Base-by-base conservation (phyloP, 2,329 filamentous ascomycete genomes). In the Colletotrichum kahawae region DNA sequence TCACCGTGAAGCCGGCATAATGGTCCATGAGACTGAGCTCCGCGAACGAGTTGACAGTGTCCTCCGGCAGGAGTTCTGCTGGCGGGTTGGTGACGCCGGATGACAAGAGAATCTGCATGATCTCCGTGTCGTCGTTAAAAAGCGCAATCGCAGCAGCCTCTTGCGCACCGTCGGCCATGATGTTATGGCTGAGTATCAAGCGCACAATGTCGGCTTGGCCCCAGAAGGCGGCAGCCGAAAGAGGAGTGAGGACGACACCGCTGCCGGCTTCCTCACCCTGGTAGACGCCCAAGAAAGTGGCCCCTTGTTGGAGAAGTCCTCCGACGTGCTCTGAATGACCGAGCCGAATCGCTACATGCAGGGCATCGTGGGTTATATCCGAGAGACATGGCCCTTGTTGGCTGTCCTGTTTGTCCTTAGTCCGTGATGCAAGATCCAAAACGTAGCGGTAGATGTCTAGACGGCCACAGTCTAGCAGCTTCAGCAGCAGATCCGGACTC, bases 221-320 rank as follows among this genome's bases (percentile, higher is more conserved):
- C 81, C 81, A 82, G 16, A 77, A 77, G 5, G 80, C 78, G 5
- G 81, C 81, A 7, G 81, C 80, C 2, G 79, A 74, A 3, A 82
- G 74, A 2, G 81, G 81, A 1, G 79, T 80, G n/a, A 82, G 76
- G 74, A 59, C 80, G 8, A 68, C 29, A 12, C 62, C 67, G 18
- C 54, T 60, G 12, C 51, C 65, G 4, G 33, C 8, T 29, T 69
- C 68, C 2, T 74, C 38, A n/a, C 56, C 38, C 16, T 65, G 31
- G 24, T 71, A 65, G 7, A 71, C 31, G 5, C 77, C 81, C 34
- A 78, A 65, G 67, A 82, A 82, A 1, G 71, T 78, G 10, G 69
- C 65, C 12, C 78, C 69, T 4, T 78, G 65, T 2, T 51, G 57
- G 13, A 82, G 56, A 1, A 82, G 71, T 1, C 14, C 78, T 76